Conservation (phyloP, 192 early-diverging fungal genomes). For the Coemansia sp. region DNA sequence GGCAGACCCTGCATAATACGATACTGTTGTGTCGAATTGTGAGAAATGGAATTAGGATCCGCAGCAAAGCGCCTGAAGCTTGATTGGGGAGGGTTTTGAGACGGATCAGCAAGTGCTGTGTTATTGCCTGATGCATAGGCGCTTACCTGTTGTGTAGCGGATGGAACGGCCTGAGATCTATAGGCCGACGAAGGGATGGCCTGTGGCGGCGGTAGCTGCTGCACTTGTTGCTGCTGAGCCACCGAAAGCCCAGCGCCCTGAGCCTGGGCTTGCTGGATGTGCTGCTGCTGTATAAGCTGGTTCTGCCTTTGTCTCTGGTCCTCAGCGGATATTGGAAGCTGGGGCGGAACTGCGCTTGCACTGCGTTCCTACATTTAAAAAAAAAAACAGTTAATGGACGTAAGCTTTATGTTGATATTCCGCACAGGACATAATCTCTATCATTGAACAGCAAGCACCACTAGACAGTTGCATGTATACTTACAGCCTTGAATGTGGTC, state of each 20-base stretch:
- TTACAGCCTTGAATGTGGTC: slow-evolving; percentile 62
- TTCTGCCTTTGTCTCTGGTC: slow-evolving; percentile 42
- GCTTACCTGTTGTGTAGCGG: slow-evolving; percentile 54
- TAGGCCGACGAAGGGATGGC: slow-evolving; percentile 38
- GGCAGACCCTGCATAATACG: slow-evolving; percentile 47
- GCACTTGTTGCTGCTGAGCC: slow-evolving; percentile 18
- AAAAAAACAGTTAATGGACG: background rate
- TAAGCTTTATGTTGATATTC: background rate
- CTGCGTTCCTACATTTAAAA: slow-evolving; percentile 34
- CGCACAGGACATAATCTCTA: background rate
- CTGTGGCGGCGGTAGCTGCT: slow-evolving; percentile 36
- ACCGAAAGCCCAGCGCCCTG: slow-evolving; percentile 9
- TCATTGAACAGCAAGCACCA: background rate
- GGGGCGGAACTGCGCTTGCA: slow-evolving; percentile 24
- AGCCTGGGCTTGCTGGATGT: slow-evolving; percentile 9
- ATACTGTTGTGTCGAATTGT: slow-evolving; percentile 46
- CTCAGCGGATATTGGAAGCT: slow-evolving; percentile 36
- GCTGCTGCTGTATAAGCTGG: slow-evolving; percentile 24
- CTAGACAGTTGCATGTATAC: slow-evolving; percentile 7
- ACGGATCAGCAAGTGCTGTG: slow-evolving; percentile 19
- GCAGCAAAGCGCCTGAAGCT: slow-evolving; percentile 52
- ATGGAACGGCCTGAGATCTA: slow-evolving; percentile 42
- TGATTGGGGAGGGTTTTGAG: slow-evolving; percentile 31
- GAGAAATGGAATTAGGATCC: slow-evolving; percentile 33
- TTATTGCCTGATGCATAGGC: slow-evolving; percentile 33